Percentiles rank a stretch among this genome's conserved stretches.
phyloP scores from a whole-genome alignment of 2,329 filamentous ascomycete genomes.

The Taxawa tesnikishii region DNA sequence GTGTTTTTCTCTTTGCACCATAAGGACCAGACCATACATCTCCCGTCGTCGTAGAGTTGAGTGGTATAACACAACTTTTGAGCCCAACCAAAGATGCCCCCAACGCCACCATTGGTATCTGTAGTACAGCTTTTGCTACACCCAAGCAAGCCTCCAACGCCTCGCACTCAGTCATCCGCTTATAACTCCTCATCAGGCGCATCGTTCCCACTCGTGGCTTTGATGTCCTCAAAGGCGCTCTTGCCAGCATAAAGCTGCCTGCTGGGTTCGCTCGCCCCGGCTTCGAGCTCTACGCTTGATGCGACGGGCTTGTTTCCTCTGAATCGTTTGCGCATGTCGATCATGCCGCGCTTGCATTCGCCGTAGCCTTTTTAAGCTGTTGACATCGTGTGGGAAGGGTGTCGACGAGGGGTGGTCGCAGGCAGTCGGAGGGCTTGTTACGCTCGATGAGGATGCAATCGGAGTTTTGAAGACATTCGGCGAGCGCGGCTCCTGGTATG shows the following conservation, averaged over 20 bases:
- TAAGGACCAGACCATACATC: no score
- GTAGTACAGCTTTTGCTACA: no score
- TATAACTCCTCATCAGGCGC: constrained; percentile 18
- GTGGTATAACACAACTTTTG: no score
- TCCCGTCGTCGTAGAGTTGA: no score
- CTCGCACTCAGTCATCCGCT: no score
- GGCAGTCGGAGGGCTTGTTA: constrained; percentile 75
- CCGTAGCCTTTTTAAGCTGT: constrained; percentile 83
- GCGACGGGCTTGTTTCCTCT: constrained; percentile 81
- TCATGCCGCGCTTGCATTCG: constrained; percentile 90
- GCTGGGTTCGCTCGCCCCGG: constrained; percentile 29
- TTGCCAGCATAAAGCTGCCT: constrained; percentile 72
- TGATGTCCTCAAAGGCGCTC: constrained; percentile 17
- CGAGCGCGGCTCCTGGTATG: constrained; percentile 77
- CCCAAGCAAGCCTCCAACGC: no score
- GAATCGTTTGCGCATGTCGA: constrained; percentile 98
- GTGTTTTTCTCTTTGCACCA: no score
- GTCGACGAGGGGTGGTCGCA: constrained; percentile 68
- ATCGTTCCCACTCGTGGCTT: constrained; percentile 17
- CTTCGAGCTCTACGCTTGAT: constrained; percentile 52
- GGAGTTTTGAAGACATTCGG: constrained; percentile 87
- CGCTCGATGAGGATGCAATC: constrained; percentile 93
- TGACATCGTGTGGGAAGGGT: constrained; percentile 79
- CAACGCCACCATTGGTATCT: no score
- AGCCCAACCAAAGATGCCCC: no score